These are phyloP conservation scores for Hemileia vastatrix DNA, from an alignment of 1,284 basidiomycete genomes.

Conservation along the genomic window DNA sequence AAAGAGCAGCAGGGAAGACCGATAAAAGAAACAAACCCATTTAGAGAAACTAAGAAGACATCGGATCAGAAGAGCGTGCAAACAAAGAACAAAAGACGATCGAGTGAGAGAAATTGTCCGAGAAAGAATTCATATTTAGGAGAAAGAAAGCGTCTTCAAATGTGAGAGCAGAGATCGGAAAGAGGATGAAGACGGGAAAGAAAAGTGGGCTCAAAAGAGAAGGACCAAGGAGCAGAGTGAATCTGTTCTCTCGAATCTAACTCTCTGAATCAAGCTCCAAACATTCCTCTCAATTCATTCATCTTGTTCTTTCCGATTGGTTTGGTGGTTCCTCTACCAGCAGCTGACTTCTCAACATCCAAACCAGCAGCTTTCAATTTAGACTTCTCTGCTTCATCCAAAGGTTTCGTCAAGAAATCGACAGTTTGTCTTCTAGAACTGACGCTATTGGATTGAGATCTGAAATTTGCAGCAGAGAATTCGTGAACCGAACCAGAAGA, in stretches of 20 bases:
- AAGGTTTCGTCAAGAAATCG: constrained; percentile 18
- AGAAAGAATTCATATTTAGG: no score
- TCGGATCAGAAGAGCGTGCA: no score
- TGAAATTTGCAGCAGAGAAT: constrained; percentile 24
- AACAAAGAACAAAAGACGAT: no score
- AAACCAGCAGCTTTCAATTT: constrained; percentile 17
- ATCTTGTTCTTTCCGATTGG: constrained; percentile 32
- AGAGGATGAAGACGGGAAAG: no score
- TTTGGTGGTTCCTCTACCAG: constrained; percentile 30
- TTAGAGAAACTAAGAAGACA: no score
- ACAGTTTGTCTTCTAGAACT: constrained; percentile 11
- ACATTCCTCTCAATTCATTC: constrained; percentile 31
- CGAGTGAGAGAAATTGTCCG: no score
- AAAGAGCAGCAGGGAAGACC: no score
- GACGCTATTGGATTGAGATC: constrained; percentile 23
- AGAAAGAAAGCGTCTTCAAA: no score
- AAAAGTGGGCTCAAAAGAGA: no score
- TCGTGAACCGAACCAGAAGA: neutral
- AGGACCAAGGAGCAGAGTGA: neutral
- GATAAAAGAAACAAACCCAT: no score
- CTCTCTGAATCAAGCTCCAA: constrained; percentile 26
- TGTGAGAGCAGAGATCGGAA: no score
- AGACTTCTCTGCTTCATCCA: constrained; percentile 12
- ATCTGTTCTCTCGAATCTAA: no score
- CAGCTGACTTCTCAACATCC: constrained; percentile 27